Base-by-base conservation (phyloP, 352 stramenopile genomes). In the Globisporangium camurandrum region DNA sequence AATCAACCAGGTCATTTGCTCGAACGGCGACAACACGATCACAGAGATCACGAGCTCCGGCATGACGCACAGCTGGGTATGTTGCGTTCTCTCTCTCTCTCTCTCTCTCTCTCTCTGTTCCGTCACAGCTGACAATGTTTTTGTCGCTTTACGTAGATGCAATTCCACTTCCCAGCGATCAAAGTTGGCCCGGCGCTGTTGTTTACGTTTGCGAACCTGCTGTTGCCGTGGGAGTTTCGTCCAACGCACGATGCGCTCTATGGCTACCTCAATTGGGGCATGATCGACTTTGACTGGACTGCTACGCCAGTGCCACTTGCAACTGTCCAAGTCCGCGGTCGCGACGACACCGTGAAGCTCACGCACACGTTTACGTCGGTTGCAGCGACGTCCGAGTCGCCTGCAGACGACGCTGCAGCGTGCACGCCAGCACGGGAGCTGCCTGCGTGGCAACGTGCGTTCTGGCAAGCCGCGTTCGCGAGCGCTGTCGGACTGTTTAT, bases 21-120 rank as follows among this genome's bases (percentile, higher is more conserved):
- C 74, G 2, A 67, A 66, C 36, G 78, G 68, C 44, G 46, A 60
- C 27, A 84, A 82, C 26, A 66, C 69, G 19, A 71, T 88, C 47
- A 88, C 80, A 3, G 80, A 91, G 49, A 86, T 98, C 37, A 97
- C 92, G 3, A 97, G 87, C 40, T 96, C 81, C 14, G 92, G 92
- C 23, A 85, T 98, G 81, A 97, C 91, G 5, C 90, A 98, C 57
- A 96, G 88, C 30, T 98, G 93, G 88, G 74, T 86, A 69, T 20
- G 65, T 64, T 16, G 22, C 40, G 3, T 14, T 34, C 17, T 30
- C 37, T 17, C 9, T 40, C 9, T 17, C n/a, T 3, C 48, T 55
- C 8, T 8, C 9, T 47, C 9, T n/a, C n/a, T n/a, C n/a, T n/a
- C n/a, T n/a, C n/a, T n/a, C n/a, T n/a, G n/a, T n/a, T n/a, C n/a